phyloP scores from a whole-genome alignment of 2,329 filamentous ascomycete genomes.

The Seiridium unicorne region DNA sequence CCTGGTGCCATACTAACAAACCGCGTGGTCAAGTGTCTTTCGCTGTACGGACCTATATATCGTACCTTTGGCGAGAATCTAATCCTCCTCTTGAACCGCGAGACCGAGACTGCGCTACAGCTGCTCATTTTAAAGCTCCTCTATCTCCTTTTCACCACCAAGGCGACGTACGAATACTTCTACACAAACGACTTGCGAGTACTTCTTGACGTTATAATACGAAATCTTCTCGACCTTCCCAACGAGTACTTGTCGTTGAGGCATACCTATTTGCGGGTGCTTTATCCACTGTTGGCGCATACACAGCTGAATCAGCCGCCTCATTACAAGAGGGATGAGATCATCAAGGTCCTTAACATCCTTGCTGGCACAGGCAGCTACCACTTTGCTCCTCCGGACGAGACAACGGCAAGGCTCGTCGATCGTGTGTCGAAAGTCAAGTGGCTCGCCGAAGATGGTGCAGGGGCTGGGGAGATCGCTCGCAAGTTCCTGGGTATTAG shows the following conservation, averaged over 20 bases:
- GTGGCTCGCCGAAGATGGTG: constrained; percentile 57
- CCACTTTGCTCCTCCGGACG: constrained; percentile 79
- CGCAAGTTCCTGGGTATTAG: constrained; percentile 69
- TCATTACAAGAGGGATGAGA: constrained; percentile 88
- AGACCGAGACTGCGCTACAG: constrained; percentile 91
- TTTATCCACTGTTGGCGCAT: constrained; percentile 86
- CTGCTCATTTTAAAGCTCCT: constrained; percentile 94
- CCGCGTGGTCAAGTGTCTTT: constrained; percentile 87
- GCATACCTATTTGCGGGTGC: constrained; percentile 91
- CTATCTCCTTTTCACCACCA: constrained; percentile 92
- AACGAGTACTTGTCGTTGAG: constrained; percentile 75
- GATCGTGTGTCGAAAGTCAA: constrained; percentile 71
- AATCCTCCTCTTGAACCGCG: constrained; percentile 89
- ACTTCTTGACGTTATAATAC: constrained; percentile 90
- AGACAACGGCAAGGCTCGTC: constrained; percentile 76
- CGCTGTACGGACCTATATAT: constrained; percentile 74
- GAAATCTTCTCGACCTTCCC: constrained; percentile 93
- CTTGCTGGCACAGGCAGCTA: constrained; percentile 64
- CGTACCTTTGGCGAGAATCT: constrained; percentile 98
- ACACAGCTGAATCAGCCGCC: constrained; percentile 85
- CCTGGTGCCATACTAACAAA: constrained; percentile 69
- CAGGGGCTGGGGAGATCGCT: constrained; percentile 39
- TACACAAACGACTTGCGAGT: constrained; percentile 97
- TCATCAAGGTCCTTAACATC: constrained; percentile 72
- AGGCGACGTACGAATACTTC: constrained; percentile 93